Conservation (phyloP, 2,329 filamentous ascomycete species). For the Ceratocystiopsis sp. region DNA sequence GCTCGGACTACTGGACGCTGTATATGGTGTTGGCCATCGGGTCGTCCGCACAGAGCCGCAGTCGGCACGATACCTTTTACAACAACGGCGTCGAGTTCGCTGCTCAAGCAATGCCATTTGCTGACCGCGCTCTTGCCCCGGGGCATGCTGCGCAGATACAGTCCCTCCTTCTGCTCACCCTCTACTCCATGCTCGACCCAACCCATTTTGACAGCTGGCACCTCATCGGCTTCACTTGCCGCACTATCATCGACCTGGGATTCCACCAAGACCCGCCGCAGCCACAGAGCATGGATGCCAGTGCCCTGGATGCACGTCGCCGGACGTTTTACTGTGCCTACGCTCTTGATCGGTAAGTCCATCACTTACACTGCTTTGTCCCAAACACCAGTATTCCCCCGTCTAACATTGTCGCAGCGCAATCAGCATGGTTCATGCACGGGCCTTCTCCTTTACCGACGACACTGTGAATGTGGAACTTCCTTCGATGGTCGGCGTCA, state of each 20-base stretch:
- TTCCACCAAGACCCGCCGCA: constrained; percentile 80
- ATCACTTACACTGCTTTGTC: no score
- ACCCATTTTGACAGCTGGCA: constrained; percentile 91
- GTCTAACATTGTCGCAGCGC: constrained; percentile 31
- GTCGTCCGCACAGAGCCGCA: constrained; percentile 55
- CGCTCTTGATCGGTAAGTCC: constrained; percentile 59
- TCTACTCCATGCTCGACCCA: constrained; percentile 82
- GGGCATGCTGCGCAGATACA: constrained; percentile 77
- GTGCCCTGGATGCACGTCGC: constrained; percentile 58
- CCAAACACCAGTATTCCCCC: neutral
- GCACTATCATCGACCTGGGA: constrained; percentile 76
- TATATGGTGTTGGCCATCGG: constrained; percentile 82
- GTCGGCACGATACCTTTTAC: constrained; percentile 48
- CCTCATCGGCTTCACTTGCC: constrained; percentile 73
- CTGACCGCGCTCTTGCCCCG: constrained; percentile 69
- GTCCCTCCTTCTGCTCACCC: constrained; percentile 66
- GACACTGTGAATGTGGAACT: constrained; percentile 70
- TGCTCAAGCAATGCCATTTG: constrained; percentile 52
- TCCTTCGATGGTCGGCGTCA: constrained; percentile 30
- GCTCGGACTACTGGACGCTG: constrained; percentile 69
- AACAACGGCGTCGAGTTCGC: constrained; percentile 37
- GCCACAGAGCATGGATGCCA: constrained; percentile 48
- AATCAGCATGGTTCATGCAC: constrained; percentile 73
- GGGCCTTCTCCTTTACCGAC: constrained; percentile 87
- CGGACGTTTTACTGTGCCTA: constrained; percentile 86